phyloP scores from a whole-genome alignment of 257 asterid species.

The Striga asiatica region DNA sequence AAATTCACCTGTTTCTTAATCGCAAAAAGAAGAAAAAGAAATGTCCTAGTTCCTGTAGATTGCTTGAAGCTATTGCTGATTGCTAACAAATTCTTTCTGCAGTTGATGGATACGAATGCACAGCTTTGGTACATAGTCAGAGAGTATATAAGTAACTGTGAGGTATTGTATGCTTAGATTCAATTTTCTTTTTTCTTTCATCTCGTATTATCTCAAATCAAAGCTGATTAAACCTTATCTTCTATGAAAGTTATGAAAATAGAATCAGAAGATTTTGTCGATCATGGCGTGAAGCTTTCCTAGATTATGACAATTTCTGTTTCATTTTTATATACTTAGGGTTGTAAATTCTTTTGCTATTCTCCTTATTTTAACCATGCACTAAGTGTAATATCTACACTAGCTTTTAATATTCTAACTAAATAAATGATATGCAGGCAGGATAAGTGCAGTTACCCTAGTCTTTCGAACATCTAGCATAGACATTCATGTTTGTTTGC shows the following conservation, averaged over 20 bases:
- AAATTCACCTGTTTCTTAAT: too few species aligned
- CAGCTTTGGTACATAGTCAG: slow-evolving; percentile 98
- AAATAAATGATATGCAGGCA: slow-evolving; percentile 3
- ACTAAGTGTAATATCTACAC: too few species aligned
- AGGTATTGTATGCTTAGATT: slow-evolving; percentile 37
- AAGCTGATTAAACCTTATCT: too few species aligned
- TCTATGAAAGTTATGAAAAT: too few species aligned
- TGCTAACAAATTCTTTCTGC: slow-evolving; percentile 21
- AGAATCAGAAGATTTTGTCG: too few species aligned
- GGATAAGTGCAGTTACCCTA: neutral
- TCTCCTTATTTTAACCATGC: too few species aligned
- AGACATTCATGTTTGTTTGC: neutral
- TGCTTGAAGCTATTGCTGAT: slow-evolving; percentile 30
- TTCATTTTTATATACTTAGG: too few species aligned
- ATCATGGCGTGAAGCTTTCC: too few species aligned
- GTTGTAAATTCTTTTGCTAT: neutral
- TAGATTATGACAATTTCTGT: too few species aligned
- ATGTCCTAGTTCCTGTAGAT: slow-evolving; percentile 6
- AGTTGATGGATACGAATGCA: slow-evolving; percentile 98
- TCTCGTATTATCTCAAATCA: neutral
- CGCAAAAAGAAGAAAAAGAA: too few species aligned
- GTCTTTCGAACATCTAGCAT: neutral
- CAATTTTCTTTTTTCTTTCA: neutral
- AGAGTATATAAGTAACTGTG: slow-evolving; percentile 87
- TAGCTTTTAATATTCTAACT: neutral